These are phyloP conservation scores for Mycena rebaudengoi DNA, from an alignment of 768 basidiomycete genomes.

Conservation along the genomic window DNA sequence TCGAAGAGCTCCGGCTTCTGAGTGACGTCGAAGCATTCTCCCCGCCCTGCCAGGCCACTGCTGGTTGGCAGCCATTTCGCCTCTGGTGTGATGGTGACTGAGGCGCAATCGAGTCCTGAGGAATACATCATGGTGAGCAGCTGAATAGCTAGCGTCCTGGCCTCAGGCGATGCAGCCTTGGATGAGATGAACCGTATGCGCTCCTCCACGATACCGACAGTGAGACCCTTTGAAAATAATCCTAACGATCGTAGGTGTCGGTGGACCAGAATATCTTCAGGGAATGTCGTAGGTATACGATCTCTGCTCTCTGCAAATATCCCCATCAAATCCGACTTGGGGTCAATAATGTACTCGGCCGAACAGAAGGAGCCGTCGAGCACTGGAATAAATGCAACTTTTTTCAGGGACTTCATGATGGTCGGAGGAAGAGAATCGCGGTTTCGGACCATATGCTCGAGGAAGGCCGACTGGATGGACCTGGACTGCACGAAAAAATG, in stretches of 20 bases:
- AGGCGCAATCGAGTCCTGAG: constrained; percentile 25
- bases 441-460: constrained; percentile 37
- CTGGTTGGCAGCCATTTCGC: constrained; percentile 50
- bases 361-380: constrained; percentile 16
- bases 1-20: constrained; percentile 45
- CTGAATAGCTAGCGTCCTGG: constrained; percentile 22
- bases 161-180: constrained; percentile 4
- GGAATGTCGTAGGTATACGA: constrained; percentile 22
- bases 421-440: constrained; percentile 33
- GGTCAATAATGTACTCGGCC: constrained; percentile 21
- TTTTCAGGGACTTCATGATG: constrained; percentile 33
- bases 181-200: constrained; percentile 44
- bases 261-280: constrained; percentile 15
- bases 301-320: constrained; percentile 24
- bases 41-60: constrained; percentile 39
- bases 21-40: constrained; percentile 40
- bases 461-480: constrained; percentile 34
- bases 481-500: constrained; percentile 39
- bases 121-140: constrained; percentile 34
- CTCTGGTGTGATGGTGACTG: constrained; percentile 18
- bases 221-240: constrained; percentile 41
- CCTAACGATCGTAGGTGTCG: constrained; percentile 29
- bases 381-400: constrained; percentile 37
- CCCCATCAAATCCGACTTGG: constrained; percentile 21
- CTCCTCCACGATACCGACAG: constrained; percentile 42